Percentiles rank a stretch among this genome's conserved stretches.
These are phyloP conservation scores for Rhodomyrtus tomentosa DNA, from an alignment of 345 rosid species.

Conservation along the genomic window DNA sequence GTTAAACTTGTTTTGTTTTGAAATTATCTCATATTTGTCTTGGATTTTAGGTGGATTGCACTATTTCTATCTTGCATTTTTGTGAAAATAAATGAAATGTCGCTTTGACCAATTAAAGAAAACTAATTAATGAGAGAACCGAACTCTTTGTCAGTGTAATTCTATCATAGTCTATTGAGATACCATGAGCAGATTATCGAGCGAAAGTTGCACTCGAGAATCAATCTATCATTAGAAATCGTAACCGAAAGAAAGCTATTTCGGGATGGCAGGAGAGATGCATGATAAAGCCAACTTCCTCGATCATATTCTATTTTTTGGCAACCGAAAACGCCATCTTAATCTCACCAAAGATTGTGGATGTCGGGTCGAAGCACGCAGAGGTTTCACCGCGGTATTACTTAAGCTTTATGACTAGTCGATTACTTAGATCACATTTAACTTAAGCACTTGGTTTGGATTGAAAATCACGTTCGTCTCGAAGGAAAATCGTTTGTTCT, in stretches of 20 bases:
- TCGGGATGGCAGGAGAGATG: neutral
- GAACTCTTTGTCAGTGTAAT: neutral
- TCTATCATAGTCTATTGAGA: neutral
- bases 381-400: neutral
- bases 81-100: no score
- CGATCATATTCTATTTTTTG: neutral
- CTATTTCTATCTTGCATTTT: no score
- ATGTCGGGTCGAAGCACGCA: neutral
- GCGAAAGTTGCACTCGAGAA: neutral
- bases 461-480: neutral
- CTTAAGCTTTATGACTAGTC: neutral
- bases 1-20: no score
- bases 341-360: neutral
- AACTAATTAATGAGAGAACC: neutral
- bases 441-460: neutral
- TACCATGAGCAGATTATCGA: rapidly evolving
- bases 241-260: neutral
- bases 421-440: neutral
- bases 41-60: no score
- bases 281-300: neutral
- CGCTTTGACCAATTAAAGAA: no score
- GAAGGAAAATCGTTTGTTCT: neutral
- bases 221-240: neutral
- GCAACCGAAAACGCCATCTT: neutral
- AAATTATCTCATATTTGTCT: no score